phyloP scores from a whole-genome alignment of 176 grass and related monocot genomes.

The Zizania latifolia region DNA sequence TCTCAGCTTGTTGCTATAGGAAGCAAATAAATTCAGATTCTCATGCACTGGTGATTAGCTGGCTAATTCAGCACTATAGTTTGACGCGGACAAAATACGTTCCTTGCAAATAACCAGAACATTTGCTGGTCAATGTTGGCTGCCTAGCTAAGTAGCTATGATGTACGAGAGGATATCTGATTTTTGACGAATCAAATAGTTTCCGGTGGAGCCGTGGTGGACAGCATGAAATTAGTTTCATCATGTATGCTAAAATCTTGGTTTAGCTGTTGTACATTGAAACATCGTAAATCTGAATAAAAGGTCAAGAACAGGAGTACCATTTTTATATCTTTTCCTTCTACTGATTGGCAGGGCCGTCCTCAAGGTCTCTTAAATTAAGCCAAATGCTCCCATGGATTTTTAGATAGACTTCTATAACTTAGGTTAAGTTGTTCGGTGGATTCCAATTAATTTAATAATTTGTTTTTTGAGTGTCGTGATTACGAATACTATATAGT shows the following conservation, averaged over 20 bases:
- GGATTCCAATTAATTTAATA: too few species aligned
- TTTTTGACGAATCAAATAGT: neutral
- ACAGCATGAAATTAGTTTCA: neutral
- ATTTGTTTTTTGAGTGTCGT: too few species aligned
- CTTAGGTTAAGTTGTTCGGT: too few species aligned
- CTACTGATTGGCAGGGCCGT: too few species aligned
- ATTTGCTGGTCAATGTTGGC: constrained; percentile 13
- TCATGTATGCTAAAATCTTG: neutral
- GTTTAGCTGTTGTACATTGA: neutral
- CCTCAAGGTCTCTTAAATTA: too few species aligned
- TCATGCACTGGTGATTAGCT: neutral
- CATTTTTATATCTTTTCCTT: neutral
- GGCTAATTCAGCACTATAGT: neutral
- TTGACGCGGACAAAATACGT: neutral
- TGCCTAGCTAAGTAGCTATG: neutral
- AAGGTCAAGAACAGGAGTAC: neutral
- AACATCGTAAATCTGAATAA: neutral
- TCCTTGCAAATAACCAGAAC: neutral
- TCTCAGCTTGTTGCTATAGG: neutral
- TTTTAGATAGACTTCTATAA: too few species aligned
- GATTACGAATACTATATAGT: too few species aligned
- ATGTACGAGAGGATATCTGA: neutral
- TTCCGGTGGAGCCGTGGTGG: neutral
- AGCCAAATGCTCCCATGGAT: too few species aligned
- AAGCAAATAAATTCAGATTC: neutral